Base-by-base conservation (phyloP, 2,329 filamentous ascomycete species). In the Purpureocillium lavendulum region DNA sequence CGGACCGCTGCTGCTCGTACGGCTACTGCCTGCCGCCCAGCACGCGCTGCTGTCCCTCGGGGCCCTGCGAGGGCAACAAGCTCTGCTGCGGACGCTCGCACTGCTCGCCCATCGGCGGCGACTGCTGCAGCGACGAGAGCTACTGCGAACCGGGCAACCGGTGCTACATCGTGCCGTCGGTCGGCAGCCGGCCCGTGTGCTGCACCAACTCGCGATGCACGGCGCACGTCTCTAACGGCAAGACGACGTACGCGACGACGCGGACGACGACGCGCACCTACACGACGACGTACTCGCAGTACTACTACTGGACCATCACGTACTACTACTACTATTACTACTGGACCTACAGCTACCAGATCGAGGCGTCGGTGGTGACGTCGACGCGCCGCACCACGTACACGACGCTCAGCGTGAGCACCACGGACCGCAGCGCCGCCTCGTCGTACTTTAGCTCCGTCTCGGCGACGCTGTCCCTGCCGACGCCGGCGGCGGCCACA, bases 241-340 rank as follows among this genome's bases (percentile, higher is more conserved):
- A 29, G 18, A 54, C 52, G 4, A 37, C 45, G 4, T 44, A 39
- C 11, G 46, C 44, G n/a, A 40, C 41, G 10, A 45, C 42, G 15
- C 41, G 40, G 11, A 47, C 49, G 10, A 39, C 44, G 26, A 46
- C 45, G 14, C 33, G 29, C 15, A 38, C 39, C 10, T 45, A 40
- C 43, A 41, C 32, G 8, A 40, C 40, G 9, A 45, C 43, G n/a
- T 13, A 15, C 3, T 40, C 34, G 10, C 45, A 42, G n/a, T 42
- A 43, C 31, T 53, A 53, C 37, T 49, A 48, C 41, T 52, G 47
- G 35, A 52, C 49, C 14, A 35, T 48, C 16, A 50, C 46, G 24
- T 52, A 45, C 45, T 48, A 40, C 24, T 54, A 52, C 42, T 52
- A 46, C 31, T 45, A 39, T 31, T 53, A 48, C 37, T 54, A 55